These are phyloP conservation scores for Penicillium sp. DNA, from an alignment of 2,329 filamentous ascomycete genomes.

Conservation along the genomic window DNA sequence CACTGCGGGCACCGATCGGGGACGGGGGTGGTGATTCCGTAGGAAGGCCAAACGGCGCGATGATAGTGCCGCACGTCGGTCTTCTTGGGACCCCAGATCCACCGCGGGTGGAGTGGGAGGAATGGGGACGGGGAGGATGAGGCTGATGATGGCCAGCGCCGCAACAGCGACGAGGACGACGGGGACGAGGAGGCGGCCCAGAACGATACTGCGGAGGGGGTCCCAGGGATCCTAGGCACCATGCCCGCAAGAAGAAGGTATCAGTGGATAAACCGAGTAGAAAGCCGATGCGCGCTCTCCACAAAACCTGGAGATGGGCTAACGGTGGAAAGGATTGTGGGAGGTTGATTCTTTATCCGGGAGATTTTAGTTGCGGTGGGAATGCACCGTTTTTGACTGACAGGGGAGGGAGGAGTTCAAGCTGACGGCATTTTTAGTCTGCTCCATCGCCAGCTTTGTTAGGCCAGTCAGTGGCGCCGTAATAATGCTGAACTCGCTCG, in stretches of 20 bases:
- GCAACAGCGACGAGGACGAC: conserved; percentile 11
- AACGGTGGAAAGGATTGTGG: conserved; percentile 7
- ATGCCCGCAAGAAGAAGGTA: conserved; percentile 31
- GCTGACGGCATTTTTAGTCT: conserved; percentile 10
- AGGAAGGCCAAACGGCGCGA: conserved; percentile 43
- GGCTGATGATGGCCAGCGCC: conserved; percentile 11
- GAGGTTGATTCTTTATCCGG: conserved; percentile 20
- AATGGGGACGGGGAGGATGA: conserved; percentile 2
- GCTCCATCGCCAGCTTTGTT: conserved; percentile 5
- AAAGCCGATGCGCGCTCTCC: conserved; percentile 14
- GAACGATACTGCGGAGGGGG: conserved; percentile 29
- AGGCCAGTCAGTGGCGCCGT: conserved; percentile 5
- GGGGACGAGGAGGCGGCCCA: conserved; percentile 18
- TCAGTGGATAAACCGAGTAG: background rate
- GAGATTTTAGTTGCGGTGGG: conserved; percentile 1
- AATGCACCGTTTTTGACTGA: background rate
- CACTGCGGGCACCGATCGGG: conserved; percentile 32
- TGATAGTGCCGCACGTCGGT: conserved; percentile 33
- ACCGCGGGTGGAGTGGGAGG: conserved; percentile 28
- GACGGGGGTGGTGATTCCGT: conserved; percentile 46
- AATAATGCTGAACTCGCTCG: background rate
- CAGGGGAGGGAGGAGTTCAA: background rate
- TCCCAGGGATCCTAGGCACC: conserved; percentile 38
- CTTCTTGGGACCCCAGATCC: conserved; percentile 29
- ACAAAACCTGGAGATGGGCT: conserved; percentile 12